Evolutionary conservation across 257 asterid species (phyloP).

Genomic region (Prunella vulgaris): DNA sequence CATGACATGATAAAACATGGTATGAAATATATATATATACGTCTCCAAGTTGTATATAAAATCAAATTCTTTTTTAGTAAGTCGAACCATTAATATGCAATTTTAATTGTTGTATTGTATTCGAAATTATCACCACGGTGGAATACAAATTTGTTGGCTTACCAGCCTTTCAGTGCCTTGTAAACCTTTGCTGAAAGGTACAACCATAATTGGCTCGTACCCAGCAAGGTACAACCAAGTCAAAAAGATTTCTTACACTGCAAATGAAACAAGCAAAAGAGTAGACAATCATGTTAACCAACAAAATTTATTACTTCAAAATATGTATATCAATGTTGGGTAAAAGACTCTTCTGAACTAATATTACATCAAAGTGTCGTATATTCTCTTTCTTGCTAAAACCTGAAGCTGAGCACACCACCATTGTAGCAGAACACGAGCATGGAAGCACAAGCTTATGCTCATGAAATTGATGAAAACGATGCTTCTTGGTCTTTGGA

Average conservation of each 20-base stretch:
- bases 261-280: neutral
- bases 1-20: too few relatives aligned
- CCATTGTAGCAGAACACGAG: neutral
- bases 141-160: neutral
- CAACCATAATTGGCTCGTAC: too few relatives aligned
- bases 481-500: constrained; percentile 46
- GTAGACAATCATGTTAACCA: neutral
- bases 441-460: neutral
- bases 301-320: neutral
- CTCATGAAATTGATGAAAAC: constrained; percentile 35
- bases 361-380: neutral
- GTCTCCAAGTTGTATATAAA: too few relatives aligned
- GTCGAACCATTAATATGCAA: too few relatives aligned
- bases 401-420: neutral
- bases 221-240: too few relatives aligned
- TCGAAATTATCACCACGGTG: too few relatives aligned
- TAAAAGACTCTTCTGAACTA: neutral
- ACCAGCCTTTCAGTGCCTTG: neutral
- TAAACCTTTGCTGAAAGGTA: too few relatives aligned
- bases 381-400: neutral
- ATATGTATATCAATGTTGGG: neutral
- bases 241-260: too few relatives aligned
- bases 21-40: too few relatives aligned
- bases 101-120: too few relatives aligned
- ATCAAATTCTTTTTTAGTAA: too few relatives aligned